Base-by-base conservation (phyloP, 139 green algal genomes). In the Spirogloea muscicola region DNA sequence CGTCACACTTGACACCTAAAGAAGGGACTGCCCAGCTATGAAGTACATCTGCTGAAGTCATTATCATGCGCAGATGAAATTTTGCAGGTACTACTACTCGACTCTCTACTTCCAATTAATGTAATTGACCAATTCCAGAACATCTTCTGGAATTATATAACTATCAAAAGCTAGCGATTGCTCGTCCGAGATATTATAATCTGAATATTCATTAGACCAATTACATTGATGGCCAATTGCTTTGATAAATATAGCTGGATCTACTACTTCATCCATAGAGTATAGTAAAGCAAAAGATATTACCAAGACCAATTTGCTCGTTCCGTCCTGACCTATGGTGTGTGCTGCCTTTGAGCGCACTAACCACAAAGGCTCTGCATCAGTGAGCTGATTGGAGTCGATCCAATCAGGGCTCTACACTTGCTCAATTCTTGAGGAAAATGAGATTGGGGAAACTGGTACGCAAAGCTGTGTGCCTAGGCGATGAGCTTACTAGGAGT, bases 281-380 rank as follows among this genome's bases (percentile, higher is more conserved):
- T 86, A 88, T 31, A 89, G 65, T 31, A 88, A 60, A 39, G 79
- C 79, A 76, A 87, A 87, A 67, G 79, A 84, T n/a, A n/a, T n/a
- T n/a, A n/a, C n/a, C n/a, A n/a, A n/a, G n/a, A n/a, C n/a, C n/a
- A n/a, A n/a, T n/a, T n/a, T n/a, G n/a, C n/a, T n/a, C n/a, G n/a
- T n/a, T n/a, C n/a, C n/a, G n/a, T n/a, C n/a, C n/a, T n/a, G n/a
- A n/a, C n/a, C n/a, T n/a, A n/a, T n/a, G n/a, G n/a, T n/a, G n/a
- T n/a, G n/a, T n/a, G n/a, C n/a, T n/a, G n/a, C n/a, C n/a, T n/a
- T n/a, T n/a, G n/a, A n/a, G n/a, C n/a, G n/a, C n/a, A n/a, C n/a
- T n/a, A n/a, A n/a, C n/a, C n/a, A n/a, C n/a, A n/a, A n/a, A n/a
- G n/a, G n/a, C n/a, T n/a, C n/a, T n/a, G n/a, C n/a, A n/a, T n/a